Evolutionary conservation across 2,329 filamentous ascomycete genomes (phyloP).

Genomic region (Diplodia corticola): DNA sequence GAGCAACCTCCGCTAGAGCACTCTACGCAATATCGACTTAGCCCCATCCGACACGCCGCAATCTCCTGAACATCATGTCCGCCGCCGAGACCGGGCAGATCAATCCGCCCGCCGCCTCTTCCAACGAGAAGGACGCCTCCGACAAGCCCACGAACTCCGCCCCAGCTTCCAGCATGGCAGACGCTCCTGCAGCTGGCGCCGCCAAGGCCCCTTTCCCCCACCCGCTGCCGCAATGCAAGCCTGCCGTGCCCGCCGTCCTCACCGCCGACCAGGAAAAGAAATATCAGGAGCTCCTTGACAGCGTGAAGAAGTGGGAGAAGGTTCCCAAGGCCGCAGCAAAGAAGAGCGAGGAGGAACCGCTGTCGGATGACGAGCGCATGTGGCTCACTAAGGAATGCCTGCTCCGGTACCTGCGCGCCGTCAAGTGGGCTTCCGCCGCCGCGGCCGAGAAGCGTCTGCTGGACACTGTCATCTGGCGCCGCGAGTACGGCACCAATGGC

Average conservation of each 20-base stretch:
- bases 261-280: slow-evolving; percentile 77
- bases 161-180: slow-evolving; percentile 1
- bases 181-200: slow-evolving; percentile 7
- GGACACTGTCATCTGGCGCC: slow-evolving; percentile 80
- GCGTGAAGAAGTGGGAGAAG: slow-evolving; percentile 69
- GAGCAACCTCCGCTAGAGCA: slow-evolving; percentile 2
- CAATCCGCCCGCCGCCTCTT: slow-evolving; percentile 1
- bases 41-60: slow-evolving; percentile 16
- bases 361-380: slow-evolving; percentile 78
- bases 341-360: slow-evolving; percentile 57
- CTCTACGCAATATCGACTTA: slow-evolving; percentile 5
- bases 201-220: slow-evolving; percentile 36
- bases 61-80: slow-evolving; percentile 22
- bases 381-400: slow-evolving; percentile 93
- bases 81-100: slow-evolving; percentile 22
- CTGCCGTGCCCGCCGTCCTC: slow-evolving; percentile 59
- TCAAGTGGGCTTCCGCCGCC: slow-evolving; percentile 75
- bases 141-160: slow-evolving; percentile 7
- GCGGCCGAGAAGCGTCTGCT: slow-evolving; percentile 78
- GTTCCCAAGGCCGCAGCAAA: slow-evolving; percentile 65
- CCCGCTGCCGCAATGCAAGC: slow-evolving; percentile 54
- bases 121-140: slow-evolving; percentile 4
- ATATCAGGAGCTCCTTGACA: slow-evolving; percentile 73
- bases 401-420: slow-evolving; percentile 87
- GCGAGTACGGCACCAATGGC: slow-evolving; percentile 78